Conservation (phyloP, 805 yeast genomes). For the Candida manassasensis region DNA sequence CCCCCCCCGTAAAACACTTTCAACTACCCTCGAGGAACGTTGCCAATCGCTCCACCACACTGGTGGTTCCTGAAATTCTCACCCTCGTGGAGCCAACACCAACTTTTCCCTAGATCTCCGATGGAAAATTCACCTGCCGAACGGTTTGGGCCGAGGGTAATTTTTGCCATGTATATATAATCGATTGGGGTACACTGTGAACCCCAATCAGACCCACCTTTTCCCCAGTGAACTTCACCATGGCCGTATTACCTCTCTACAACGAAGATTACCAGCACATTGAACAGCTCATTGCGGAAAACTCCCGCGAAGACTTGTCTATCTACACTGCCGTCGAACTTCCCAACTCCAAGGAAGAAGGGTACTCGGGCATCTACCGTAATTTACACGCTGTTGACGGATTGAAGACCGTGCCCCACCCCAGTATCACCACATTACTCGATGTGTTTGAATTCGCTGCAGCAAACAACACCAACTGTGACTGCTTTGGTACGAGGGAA, state of each 20-base stretch:
- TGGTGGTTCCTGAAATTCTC: too few species aligned
- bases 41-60: too few species aligned
- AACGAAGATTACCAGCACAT: conserved; percentile 13
- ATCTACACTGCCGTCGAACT: conserved; percentile 11
- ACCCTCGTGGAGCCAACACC: too few species aligned
- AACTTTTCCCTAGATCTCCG: too few species aligned
- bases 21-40: too few species aligned
- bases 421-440: conserved; percentile 40
- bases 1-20: too few species aligned
- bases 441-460: conserved; percentile 42
- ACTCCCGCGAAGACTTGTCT: conserved; percentile 9
- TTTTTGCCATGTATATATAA: too few species aligned
- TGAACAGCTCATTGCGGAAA: conserved; percentile 7
- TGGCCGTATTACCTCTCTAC: conserved; percentile 11
- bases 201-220: too few species aligned
- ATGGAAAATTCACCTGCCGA: too few species aligned
- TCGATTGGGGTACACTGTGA: too few species aligned
- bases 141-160: too few species aligned
- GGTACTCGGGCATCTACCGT: conserved; percentile 28
- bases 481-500: conserved; percentile 45
- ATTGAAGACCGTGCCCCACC: conserved; percentile 37
- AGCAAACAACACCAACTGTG: conserved; percentile 27
- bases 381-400: conserved; percentile 16
- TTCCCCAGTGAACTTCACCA: too few species aligned
- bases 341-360: conserved; percentile 17